Evolutionary conservation across 441 rosid genomes (phyloP).

Genomic region (California macrophylla): DNA sequence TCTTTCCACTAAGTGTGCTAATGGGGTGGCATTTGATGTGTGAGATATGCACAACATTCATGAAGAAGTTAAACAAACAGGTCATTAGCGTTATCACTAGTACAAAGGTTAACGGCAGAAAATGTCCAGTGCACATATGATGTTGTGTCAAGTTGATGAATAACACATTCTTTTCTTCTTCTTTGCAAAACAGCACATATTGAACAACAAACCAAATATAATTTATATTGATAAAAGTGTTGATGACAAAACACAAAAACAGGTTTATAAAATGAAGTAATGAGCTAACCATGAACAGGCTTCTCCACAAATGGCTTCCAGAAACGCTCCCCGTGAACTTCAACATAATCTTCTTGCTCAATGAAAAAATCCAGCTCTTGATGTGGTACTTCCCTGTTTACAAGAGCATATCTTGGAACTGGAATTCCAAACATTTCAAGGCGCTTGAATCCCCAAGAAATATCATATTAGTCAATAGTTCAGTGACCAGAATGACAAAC

Average conservation of each 20-base stretch:
- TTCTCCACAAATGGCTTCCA: constrained; percentile 99
- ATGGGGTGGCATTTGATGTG: no score
- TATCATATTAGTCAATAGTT: constrained; percentile 11
- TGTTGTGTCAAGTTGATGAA: no score
- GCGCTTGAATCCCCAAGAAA: constrained; percentile 39
- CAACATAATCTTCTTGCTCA: constrained; percentile 97
- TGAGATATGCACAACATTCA: no score
- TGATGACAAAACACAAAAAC: constrained; percentile 9
- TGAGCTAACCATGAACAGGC: constrained; percentile 78
- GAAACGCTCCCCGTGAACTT: constrained; percentile 88
- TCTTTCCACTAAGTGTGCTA: no score
- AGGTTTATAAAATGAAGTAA: constrained; percentile 15
- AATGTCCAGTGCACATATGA: no score
- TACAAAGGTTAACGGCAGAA: no score
- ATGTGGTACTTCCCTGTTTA: constrained; percentile 67
- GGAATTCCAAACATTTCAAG: constrained; percentile 95
- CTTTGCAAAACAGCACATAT: background rate
- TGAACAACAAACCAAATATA: background rate
- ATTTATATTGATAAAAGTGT: background rate
- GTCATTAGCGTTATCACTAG: no score
- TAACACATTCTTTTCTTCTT: no score
- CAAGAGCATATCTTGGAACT: constrained; percentile 96
- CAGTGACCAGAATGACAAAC: constrained; percentile 11
- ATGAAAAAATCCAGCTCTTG: constrained; percentile 82
- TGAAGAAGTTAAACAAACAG: no score